Base-by-base conservation (phyloP, 352 stramenopile genomes). In the Halophytophthora batemanensis region DNA sequence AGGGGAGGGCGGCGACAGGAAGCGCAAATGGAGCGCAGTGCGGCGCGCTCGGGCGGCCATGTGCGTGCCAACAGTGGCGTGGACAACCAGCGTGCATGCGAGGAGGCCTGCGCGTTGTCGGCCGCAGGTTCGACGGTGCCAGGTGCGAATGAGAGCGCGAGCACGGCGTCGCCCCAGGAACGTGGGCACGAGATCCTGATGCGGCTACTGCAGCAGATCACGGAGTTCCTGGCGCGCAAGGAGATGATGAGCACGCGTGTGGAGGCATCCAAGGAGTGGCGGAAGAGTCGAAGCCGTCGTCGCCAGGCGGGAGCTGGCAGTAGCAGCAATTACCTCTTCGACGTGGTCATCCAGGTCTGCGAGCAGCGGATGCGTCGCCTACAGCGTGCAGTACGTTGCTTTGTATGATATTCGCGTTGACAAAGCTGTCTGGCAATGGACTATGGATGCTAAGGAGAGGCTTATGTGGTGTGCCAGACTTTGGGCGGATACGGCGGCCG, bases 201-300 rank as follows among this genome's bases (percentile, higher is more conserved):
- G 52, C 53, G 47, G 39, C 59, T 87, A 18, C 51, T 87, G 45
- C 50, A 53, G 22, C 69, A 86, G 48, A 76, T 87, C 46, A 61
- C 49, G 5, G 67, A 71, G 57, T 86, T 87, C 38, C 50, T 83
- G 5, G 60, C 65, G n/a, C 64, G 71, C 21, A 82, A 86, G 38
- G 57, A 82, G 50, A 55, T 69, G 45, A 54, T 72, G 56, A 69
- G 58, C 37, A 41, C 52, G n/a, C 56, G 71, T 18, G 36, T 63
- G 18, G 54, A 45, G 40, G 61, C 49, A 50, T 53, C 63, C 23
- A 71, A 44, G 18, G 51, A 70, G n/a, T 61, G 54, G 64, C 33
- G 54, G 37, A 53, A 56, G 13, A 64, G 48, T 21, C 43, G 48
- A 25, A 69, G 61, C 59, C 56, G 47, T 33, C 51, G 56, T 6